A percentile compares a stretch with the other conserved stretches of the same genome.
These are phyloP conservation scores for Macroventuria anomochaeta DNA, from an alignment of 2,329 filamentous ascomycete genomes.

Conservation along the genomic window DNA sequence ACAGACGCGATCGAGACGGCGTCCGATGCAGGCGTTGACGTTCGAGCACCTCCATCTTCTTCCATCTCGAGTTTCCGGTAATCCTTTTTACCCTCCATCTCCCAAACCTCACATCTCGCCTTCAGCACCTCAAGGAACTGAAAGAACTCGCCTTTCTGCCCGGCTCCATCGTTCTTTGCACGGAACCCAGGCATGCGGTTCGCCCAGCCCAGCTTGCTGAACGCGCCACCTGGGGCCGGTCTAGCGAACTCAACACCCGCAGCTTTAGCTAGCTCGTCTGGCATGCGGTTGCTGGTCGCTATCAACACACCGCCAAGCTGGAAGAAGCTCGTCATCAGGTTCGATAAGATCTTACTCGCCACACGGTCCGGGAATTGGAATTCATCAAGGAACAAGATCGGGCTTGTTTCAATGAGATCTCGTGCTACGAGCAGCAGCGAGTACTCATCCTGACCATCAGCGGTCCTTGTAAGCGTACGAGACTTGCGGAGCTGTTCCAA, in stretches of 20 bases:
- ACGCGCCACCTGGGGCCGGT: constrained; percentile 49
- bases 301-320: constrained; percentile 81
- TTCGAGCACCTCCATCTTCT: constrained; percentile 12
- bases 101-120: constrained; percentile 81
- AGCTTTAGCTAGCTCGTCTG: constrained; percentile 79
- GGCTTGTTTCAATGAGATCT: constrained; percentile 75
- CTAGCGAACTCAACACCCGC: constrained; percentile 71
- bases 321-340: constrained; percentile 80
- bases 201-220: constrained; percentile 46
- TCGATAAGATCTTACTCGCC: constrained; percentile 78
- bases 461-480: constrained; percentile 29
- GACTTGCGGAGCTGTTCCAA: constrained; percentile 68
- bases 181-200: constrained; percentile 59
- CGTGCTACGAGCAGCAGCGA: constrained; percentile 76
- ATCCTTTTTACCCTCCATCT: constrained; percentile 78
- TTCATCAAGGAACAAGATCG: constrained; percentile 81
- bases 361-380: constrained; percentile 83
- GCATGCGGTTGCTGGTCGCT: constrained; percentile 83
- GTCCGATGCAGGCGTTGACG: not conserved
- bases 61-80: constrained; percentile 62
- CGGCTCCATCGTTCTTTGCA: constrained; percentile 44
- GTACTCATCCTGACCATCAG: constrained; percentile 61
- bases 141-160: constrained; percentile 72
- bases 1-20: constrained; percentile 2
- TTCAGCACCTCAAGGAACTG: constrained; percentile 77